Evolutionary conservation across 2,329 filamentous ascomycete species (phyloP).

Genomic region (Annulohypoxylon truncatum): DNA sequence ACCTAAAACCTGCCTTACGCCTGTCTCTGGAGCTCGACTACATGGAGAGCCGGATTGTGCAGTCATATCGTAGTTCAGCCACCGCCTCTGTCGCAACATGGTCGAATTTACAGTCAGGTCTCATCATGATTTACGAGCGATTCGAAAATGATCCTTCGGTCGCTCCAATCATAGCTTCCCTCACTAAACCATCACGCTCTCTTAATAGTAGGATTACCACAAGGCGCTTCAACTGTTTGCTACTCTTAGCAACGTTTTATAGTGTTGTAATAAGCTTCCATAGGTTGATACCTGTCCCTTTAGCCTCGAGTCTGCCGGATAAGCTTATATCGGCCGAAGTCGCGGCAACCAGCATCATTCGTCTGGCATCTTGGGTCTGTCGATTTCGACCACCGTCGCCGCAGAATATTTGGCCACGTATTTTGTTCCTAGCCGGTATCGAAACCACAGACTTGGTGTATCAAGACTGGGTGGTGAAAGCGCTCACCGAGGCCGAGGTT

Average conservation of each 20-base stretch:
- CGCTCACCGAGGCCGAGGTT: slow-evolving; percentile 34
- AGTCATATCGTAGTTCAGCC: slow-evolving; percentile 22
- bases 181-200: slow-evolving; percentile 22
- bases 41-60: slow-evolving; percentile 36
- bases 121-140: slow-evolving; percentile 27
- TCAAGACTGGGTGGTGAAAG: slow-evolving; percentile 38
- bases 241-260: slow-evolving; percentile 37
- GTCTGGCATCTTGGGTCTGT: slow-evolving; percentile 34
- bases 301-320: slow-evolving; percentile 8
- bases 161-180: slow-evolving; percentile 25
- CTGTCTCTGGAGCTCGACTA: slow-evolving; percentile 37
- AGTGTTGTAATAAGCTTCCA: slow-evolving; percentile 38
- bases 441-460: slow-evolving; percentile 36
- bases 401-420: slow-evolving; percentile 38
- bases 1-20: slow-evolving; percentile 34
- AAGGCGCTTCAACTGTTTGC: slow-evolving; percentile 34
- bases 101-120: slow-evolving; percentile 31
- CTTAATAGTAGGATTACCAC: slow-evolving; percentile 34
- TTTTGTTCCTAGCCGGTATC: slow-evolving; percentile 37
- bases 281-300: slow-evolving; percentile 29
- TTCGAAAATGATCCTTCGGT: slow-evolving; percentile 26
- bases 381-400: slow-evolving; percentile 36
- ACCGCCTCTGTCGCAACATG: slow-evolving; percentile 17
- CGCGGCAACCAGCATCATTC: slow-evolving; percentile 35
- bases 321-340: slow-evolving; percentile 30